Percentiles rank a stretch among this genome's conserved stretches.
phyloP scores from a whole-genome alignment of 2,329 filamentous ascomycete species.

The Aspergillus sp. region DNA sequence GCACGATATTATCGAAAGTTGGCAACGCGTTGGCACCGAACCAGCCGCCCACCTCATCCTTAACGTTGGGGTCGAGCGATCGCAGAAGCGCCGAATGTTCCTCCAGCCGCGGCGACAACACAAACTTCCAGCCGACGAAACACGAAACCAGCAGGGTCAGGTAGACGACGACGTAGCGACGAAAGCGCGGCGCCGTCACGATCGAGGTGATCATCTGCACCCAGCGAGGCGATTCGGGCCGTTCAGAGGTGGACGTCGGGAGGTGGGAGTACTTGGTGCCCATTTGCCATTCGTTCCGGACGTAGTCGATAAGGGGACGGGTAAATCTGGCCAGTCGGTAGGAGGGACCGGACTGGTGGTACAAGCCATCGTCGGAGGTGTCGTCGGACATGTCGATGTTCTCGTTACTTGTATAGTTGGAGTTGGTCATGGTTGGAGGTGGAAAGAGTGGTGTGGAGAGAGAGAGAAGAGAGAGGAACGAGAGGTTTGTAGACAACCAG shows the following conservation, averaged over 20 bases:
- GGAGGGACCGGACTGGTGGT: constrained; percentile 10
- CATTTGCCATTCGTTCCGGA: constrained; percentile 41
- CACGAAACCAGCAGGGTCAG: constrained; percentile 31
- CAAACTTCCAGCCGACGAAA: constrained; percentile 33
- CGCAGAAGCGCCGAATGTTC: constrained; percentile 31
- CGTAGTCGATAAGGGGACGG: constrained; percentile 38
- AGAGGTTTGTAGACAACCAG: neutral
- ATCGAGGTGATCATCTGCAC: constrained; percentile 31
- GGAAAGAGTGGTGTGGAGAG: neutral
- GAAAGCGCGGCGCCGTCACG: constrained; percentile 41
- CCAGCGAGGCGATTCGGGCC: constrained; percentile 21
- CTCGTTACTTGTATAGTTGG: constrained; percentile 18
- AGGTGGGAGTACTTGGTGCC: constrained; percentile 23
- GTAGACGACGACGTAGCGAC: constrained; percentile 40
- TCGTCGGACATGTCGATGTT: constrained; percentile 34
- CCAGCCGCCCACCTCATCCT: constrained; percentile 31
- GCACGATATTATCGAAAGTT: constrained; percentile 50
- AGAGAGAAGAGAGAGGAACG: neutral
- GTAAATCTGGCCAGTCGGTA: constrained; percentile 16
- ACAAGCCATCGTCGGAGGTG: constrained; percentile 25
- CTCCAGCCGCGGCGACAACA: constrained; percentile 31
- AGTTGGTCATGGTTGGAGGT: neutral
- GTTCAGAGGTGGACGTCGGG: constrained; percentile 14
- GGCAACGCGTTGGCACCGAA: constrained; percentile 52
- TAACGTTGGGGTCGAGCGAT: constrained; percentile 31